Percentiles rank a stretch among this genome's conserved stretches.
phyloP scores from a whole-genome alignment of 106 monocot genomes.

The Gastrodia elata region DNA sequence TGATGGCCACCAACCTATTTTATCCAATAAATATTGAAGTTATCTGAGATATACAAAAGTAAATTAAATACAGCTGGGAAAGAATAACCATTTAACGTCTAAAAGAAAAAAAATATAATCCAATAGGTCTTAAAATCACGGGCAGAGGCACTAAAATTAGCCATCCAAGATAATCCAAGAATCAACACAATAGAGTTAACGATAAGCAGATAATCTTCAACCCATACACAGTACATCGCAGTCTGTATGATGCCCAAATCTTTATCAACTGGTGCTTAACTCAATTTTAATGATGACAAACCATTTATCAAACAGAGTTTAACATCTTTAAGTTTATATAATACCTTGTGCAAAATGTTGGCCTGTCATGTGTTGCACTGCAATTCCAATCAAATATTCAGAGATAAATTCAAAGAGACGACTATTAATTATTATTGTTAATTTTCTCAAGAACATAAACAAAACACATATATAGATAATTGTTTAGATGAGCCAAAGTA shows the following conservation, averaged over 20 bases:
- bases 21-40: not conserved
- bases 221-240: no score
- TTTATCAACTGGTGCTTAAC: no score
- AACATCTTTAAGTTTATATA: no score
- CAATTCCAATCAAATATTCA: no score
- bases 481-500: no score
- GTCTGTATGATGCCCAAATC: no score
- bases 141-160: not conserved
- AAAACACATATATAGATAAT: no score
- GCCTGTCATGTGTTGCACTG: not conserved
- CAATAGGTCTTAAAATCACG: not conserved
- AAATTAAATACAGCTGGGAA: not conserved
- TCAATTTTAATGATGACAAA: not conserved
- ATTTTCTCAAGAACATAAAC: not conserved
- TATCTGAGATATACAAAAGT: not conserved
- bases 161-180: not conserved
- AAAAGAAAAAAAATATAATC: not conserved
- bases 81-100: not conserved
- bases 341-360: not conserved
- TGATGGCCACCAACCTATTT: conserved; percentile 70
- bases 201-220: not conserved
- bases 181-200: not conserved
- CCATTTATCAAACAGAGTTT: not conserved
- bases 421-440: not conserved
- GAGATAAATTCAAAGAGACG: not conserved